These are phyloP conservation scores for Boletus sp. DNA, from an alignment of 768 basidiomycete genomes.

Conservation along the genomic window DNA sequence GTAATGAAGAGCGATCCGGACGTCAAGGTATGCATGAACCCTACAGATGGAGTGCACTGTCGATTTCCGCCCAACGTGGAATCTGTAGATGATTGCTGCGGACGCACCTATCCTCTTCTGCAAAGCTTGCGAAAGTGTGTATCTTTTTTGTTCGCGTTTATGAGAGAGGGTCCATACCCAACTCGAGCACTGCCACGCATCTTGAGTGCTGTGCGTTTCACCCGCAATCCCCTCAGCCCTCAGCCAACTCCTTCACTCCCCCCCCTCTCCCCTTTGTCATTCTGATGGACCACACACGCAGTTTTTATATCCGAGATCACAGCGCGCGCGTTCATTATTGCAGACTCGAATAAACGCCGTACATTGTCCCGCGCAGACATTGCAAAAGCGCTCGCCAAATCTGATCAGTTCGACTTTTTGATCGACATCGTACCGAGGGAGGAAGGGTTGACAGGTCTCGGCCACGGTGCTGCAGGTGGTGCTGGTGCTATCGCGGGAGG, in stretches of 20 bases:
- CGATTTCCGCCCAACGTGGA: constrained; percentile 1
- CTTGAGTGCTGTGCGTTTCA: neutral
- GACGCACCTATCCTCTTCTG: constrained; percentile 96
- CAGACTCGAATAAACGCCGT: constrained; percentile 94
- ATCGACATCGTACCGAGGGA: constrained; percentile 95
- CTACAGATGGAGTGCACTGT: neutral
- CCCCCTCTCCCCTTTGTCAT: neutral
- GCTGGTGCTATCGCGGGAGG: constrained; percentile 6
- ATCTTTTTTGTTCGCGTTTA: neutral
- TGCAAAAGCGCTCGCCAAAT: constrained; percentile 85
- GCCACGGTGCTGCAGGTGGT: constrained; percentile 4
- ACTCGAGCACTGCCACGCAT: constrained; percentile 2
- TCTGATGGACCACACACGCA: constrained; percentile 27
- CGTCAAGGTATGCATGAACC: constrained; percentile 67
- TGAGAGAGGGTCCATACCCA: neutral
- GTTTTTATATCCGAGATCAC: constrained; percentile 99
- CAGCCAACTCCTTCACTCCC: too few relatives aligned
- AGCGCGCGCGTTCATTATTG: constrained; percentile 90
- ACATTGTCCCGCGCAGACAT: constrained; percentile 93
- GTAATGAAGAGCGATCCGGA: constrained; percentile 99
- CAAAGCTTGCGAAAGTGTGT: constrained; percentile 97
- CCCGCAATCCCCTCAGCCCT: neutral
- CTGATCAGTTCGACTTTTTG: constrained; percentile 96
- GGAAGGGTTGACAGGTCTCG: constrained; percentile 39
- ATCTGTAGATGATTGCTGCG: constrained; percentile 88